Base-by-base conservation (phyloP, 2,329 filamentous ascomycete species). In the Aureobasidium sp. region DNA sequence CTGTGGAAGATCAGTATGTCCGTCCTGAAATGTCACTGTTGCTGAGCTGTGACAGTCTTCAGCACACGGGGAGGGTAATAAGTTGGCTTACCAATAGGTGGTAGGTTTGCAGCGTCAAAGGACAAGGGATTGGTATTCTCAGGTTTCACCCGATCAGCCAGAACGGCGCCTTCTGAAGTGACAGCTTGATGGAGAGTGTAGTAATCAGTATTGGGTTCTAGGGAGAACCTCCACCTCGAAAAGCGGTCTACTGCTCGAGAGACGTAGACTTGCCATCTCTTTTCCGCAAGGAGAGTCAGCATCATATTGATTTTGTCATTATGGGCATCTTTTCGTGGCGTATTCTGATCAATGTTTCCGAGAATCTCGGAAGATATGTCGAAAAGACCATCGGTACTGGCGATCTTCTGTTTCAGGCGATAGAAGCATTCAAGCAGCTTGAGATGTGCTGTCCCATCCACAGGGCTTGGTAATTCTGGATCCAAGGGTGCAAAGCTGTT, bases 241-340 rank as follows among this genome's bases (percentile, higher is more conserved):
- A 90, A 92, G 7, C 89, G 80, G 53, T 87, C 82, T 0, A 85
- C 87, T 1, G 88, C 88, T 53, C 85, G 80, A 1, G 85, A 80
- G 5, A 90, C 80, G 70, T 85, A 91, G 10, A 91, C 70, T 0
- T 83, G 82, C 89, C 89, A 91, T 70, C 88, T 78, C 76, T 90
- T 90, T 75, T 91, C 88, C 15, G 84, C 79, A 34, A 89, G 75
- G 55, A 78, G 77, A 59, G 81, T 80, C 15, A 85, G 74, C 7
- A 68, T 55, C 29, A 63, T 62, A 23, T 70, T 68, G 23, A 68
- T 68, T 2, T 77, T 74, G 65, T 75, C 75, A 58, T 74, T 72
- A 9, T 42, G n/a, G 15, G 46, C 10, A 17, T 27, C 29, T 15
- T 27, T 36, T 17, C 8, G 23, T 8, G 44, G 9, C 23, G 20